Evolutionary conservation across 352 stramenopile genomes (phyloP), one percentile per base, ranked within the genome.

Genomic region (Globisporangium canariense): DNA sequence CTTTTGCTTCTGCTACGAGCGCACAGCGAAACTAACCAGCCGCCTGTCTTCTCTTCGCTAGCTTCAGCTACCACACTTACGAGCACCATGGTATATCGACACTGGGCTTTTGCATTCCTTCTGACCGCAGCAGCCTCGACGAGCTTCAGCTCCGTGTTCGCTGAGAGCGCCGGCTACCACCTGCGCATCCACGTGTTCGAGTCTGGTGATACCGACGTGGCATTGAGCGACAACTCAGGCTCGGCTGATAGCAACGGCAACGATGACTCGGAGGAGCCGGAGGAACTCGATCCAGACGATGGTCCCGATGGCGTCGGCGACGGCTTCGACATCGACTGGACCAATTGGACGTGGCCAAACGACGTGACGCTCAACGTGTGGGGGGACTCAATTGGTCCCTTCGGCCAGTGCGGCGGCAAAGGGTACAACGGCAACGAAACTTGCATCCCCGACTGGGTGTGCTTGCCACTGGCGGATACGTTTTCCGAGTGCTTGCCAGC

Each of bases 251-350:
- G 40, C 13, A 20, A 40, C 25, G 25, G 30, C 49, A 10, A 18
- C 3, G 20, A 32, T 32, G 53, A 40, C 11, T 18, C 25, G 18
- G n/a, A 45, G 14, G 34, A 64, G 10, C 11, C 10, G 1, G 52
- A 60, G 0, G 52, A 58, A 40, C 52, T 45, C 55, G 58, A 64
- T 22, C 34, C 18, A 34, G 49, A 49, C 43, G 50, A 53, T 18
- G 55, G 58, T 49, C 58, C 65, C 28, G 49, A 59, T 25, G 67
- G 68, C 16, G 46, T 66, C 14, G 55, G 67, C 47, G 54, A 66
- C 28, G 50, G 58, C 46, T 57, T 28, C 16, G 57, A 54, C 57
- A 62, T 59, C 25, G 60, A 65, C 49, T 65, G 60, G 60, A 46
- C 36, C 18, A 58, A 58, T 18, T 65, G 49, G 49, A 41, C 38